These are phyloP conservation scores for Fusarium nurragi DNA, from an alignment of 2,329 filamentous ascomycete species.

Conservation along the genomic window DNA sequence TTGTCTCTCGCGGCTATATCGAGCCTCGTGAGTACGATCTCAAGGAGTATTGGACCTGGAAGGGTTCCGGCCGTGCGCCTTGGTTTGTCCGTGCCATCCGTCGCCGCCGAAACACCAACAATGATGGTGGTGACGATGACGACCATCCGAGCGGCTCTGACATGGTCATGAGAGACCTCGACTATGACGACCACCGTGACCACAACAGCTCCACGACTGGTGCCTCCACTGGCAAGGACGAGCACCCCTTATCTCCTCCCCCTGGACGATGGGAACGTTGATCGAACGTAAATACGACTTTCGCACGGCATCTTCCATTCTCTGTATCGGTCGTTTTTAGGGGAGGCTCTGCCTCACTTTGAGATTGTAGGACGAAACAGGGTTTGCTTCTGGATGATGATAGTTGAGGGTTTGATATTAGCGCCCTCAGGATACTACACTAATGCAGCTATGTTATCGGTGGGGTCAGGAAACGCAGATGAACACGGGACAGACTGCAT, in stretches of 20 bases:
- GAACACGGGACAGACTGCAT: not conserved
- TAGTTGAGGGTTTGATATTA: not conserved
- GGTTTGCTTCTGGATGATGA: constrained; percentile 21
- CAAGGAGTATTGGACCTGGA: constrained; percentile 67
- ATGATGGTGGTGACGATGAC: not conserved
- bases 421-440: not conserved
- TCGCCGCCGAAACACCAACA: constrained; percentile 6
- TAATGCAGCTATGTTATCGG: not conserved
- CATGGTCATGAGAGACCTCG: constrained; percentile 20
- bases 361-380: constrained; percentile 9
- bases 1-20: constrained; percentile 53
- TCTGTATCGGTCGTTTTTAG: constrained; percentile 16
- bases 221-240: constrained; percentile 42
- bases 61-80: constrained; percentile 57
- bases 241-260: constrained; percentile 34
- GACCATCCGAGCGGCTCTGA: constrained; percentile 18
- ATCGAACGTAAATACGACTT: not conserved
- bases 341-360: constrained; percentile 21
- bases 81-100: constrained; percentile 57
- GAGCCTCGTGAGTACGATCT: constrained; percentile 63
- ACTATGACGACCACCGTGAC: constrained; percentile 12
- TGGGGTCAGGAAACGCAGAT: not conserved
- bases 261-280: constrained; percentile 28
- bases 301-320: constrained; percentile 1
- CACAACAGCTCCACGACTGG: constrained; percentile 27